phyloP scores from a whole-genome alignment of 1,284 basidiomycete genomes.

The Leucoagaricus sp. region DNA sequence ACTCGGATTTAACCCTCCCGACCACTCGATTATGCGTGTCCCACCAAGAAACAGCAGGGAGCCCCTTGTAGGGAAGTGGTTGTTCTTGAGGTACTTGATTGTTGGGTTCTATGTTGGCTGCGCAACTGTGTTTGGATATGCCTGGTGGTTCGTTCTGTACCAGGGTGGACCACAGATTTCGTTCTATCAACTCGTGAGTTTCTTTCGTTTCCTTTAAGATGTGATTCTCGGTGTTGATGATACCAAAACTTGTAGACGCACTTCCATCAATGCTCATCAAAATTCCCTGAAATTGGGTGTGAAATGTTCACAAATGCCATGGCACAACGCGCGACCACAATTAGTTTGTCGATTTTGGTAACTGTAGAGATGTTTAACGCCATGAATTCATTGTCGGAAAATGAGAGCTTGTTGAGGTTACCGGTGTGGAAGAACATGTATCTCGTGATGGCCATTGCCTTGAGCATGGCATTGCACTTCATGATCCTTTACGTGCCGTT shows the following conservation, averaged over 20 bases:
- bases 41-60: constrained; percentile 89
- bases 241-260: constrained; percentile 63
- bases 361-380: constrained; percentile 99
- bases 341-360: constrained; percentile 93
- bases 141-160: constrained; percentile 99
- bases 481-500: constrained; percentile 95
- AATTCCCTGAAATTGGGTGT: constrained; percentile 91
- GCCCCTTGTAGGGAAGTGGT: constrained; percentile 89
- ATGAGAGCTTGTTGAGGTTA: constrained; percentile 87
- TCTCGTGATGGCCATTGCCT: constrained; percentile 83
- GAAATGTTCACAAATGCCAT: constrained; percentile 90
- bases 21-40: constrained; percentile 94
- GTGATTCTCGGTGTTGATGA: constrained; percentile 14
- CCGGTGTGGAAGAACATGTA: constrained; percentile 95
- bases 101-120: constrained; percentile 93
- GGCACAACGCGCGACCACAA: constrained; percentile 89
- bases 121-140: constrained; percentile 95
- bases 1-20: constrained; percentile 96
- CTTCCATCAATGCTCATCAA: constrained; percentile 86
- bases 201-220: neutral
- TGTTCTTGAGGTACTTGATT: constrained; percentile 95
- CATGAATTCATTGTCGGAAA: constrained; percentile 98
- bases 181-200: constrained; percentile 87
- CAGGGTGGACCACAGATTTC: constrained; percentile 88
- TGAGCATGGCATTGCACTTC: constrained; percentile 92